Conservation (phyloP, 345 rosid species). For the Chamaenerion angustifolium region DNA sequence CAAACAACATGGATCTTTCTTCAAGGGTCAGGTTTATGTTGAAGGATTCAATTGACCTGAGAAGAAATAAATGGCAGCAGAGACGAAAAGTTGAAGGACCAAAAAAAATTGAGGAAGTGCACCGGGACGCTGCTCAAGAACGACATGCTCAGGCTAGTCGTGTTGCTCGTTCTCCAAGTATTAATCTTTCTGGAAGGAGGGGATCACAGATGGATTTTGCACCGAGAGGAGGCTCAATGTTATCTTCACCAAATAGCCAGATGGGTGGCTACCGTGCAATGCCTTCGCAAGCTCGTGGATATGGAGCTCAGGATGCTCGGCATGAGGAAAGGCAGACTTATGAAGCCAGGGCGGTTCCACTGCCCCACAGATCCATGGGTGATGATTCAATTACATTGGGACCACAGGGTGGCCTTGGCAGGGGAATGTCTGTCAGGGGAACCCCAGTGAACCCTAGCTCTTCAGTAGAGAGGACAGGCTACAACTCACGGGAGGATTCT, state of each 20-base stretch:
- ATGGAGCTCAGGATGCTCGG: constrained; percentile 57
- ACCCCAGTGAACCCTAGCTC: constrained; percentile 44
- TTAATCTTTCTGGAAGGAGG: constrained; percentile 50
- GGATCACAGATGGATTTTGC: constrained; percentile 52
- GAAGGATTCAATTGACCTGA: constrained; percentile 73
- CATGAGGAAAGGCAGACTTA: constrained; percentile 61
- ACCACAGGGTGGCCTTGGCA: constrained; percentile 96
- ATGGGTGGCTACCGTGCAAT: constrained; percentile 60
- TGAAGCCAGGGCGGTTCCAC: constrained; percentile 66
- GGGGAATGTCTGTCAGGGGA: constrained; percentile 78
- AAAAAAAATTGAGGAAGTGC: constrained; percentile 94
- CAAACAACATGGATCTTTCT: constrained; percentile 60
- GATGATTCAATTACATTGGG: constrained; percentile 81
- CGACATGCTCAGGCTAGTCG: constrained; percentile 63
- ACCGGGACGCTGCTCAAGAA: constrained; percentile 96
- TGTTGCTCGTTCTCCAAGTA: constrained; percentile 54
- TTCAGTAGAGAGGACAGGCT: constrained; percentile 27
- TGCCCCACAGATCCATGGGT: constrained; percentile 56
- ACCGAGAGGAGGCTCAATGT: constrained; percentile 54
- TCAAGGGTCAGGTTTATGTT: constrained; percentile 89
- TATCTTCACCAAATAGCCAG: constrained; percentile 56
- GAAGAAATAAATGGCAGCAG: constrained; percentile 93
- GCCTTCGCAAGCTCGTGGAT: constrained; percentile 49
- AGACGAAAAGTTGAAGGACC: constrained; percentile 99
- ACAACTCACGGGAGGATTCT: constrained; percentile 34